These are phyloP conservation scores for Colletotrichum phormii DNA, from an alignment of 2,329 filamentous ascomycete genomes.

Conservation along the genomic window DNA sequence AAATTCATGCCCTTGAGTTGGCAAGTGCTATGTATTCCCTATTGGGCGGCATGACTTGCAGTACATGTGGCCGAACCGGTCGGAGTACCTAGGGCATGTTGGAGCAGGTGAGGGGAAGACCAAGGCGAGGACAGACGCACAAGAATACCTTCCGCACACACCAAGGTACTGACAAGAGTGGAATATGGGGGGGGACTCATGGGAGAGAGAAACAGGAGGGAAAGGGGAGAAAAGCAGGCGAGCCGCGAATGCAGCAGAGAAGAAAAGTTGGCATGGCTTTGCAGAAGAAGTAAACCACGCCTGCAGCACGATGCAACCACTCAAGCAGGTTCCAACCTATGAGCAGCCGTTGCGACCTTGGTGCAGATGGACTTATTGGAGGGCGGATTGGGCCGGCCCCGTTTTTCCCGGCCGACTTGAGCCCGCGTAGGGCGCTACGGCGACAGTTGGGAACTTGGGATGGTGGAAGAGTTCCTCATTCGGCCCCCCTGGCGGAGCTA, in stretches of 20 bases:
- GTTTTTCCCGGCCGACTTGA: slow-evolving; percentile 25
- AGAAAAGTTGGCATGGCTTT: slow-evolving; percentile 33
- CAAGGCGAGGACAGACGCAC: not conserved
- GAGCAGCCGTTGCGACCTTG: not conserved
- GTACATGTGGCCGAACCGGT: not conserved
- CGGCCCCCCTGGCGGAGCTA: slow-evolving; percentile 23
- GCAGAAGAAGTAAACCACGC: slow-evolving; percentile 30
- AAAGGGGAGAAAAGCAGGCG: not conserved
- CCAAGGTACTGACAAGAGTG: not conserved
- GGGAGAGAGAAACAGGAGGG: not conserved
- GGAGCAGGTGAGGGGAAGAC: not conserved
- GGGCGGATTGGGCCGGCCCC: slow-evolving; percentile 8
- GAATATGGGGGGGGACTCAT: not conserved
- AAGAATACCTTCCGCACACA: not conserved
- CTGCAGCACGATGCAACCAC: slow-evolving; percentile 33
- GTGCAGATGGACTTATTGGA: not conserved
- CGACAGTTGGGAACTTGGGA: not conserved
- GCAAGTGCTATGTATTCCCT: not conserved
- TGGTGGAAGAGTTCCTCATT: slow-evolving; percentile 24
- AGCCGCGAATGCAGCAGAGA: not conserved
- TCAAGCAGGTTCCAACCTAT: slow-evolving; percentile 17
- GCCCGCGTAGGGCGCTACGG: slow-evolving; percentile 10
- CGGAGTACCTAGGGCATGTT: not conserved
- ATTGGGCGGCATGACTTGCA: not conserved
- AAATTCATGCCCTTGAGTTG: not conserved